Evolutionary conservation across 169 alveolate species (phyloP), one percentile per base, ranked within the genome.

Genomic region (Plasmodium gonderi): DNA sequence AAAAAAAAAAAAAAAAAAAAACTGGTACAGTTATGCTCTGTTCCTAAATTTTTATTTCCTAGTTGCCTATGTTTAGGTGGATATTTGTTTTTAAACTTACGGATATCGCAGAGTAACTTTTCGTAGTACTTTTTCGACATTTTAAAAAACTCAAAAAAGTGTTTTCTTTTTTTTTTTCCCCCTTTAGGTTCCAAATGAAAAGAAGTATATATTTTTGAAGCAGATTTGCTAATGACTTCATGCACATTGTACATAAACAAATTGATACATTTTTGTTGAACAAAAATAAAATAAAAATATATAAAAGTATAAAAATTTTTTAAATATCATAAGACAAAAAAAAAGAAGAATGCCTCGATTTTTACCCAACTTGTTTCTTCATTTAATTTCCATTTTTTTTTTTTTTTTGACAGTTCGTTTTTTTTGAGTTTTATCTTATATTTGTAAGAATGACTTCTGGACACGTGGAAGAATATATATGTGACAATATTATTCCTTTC

Each of bases 121-220:
- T 85, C 93, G 78, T 85, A 85, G 78, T 85, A 85, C 31, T 85
- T 85, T 77, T 64, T 85, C 42, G 92, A 85, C 85, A 74, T 83
- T 29, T n/a, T 54, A 31, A 12, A 12, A 54, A 20, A 26, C 36
- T 54, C 26, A 14, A 17, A 54, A n/a, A 54, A 31, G 69, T 14
- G 69, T 5, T 54, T 54, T 54, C 69, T 17, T 31, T 31, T 31
- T 31, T 54, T 31, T 5, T 54, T 54, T 54, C 69, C 7, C 69
- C 69, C 69, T 31, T 54, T 31, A 54, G 26, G 69, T 54, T 8
- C n/a, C n/a, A 54, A 54, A n/a, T 54, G 69, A 54, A 31, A 31
- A 31, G 36, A 54, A 31, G 36, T 12, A 54, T 54, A 54, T 54
- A 20, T 31, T 54, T 54, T 54, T 31, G 33, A 54, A 17, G 9